Conservation (phyloP, 331 rosid genomes). For the Quercus phellos region DNA sequence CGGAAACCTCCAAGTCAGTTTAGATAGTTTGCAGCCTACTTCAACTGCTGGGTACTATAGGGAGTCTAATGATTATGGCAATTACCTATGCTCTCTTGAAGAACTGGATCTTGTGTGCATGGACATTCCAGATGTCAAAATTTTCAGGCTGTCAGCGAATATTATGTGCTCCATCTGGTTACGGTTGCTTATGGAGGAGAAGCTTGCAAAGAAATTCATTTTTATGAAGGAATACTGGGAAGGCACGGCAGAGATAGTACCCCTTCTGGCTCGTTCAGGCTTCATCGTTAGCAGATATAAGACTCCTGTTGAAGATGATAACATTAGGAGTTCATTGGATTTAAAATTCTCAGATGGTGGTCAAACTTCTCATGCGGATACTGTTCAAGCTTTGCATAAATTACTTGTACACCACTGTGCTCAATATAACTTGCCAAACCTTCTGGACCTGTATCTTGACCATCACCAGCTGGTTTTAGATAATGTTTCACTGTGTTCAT, state of each 20-base stretch:
- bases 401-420: slow-evolving; percentile 67
- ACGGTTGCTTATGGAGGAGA: slow-evolving; percentile 70
- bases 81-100: slow-evolving; percentile 64
- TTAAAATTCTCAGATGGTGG: slow-evolving; percentile 21
- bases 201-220: slow-evolving; percentile 66
- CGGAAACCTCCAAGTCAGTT: slow-evolving; percentile 80
- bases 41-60: slow-evolving; percentile 45
- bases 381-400: slow-evolving; percentile 65
- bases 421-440: slow-evolving; percentile 66
- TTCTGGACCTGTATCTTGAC: slow-evolving; percentile 90
- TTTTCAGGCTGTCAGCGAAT: slow-evolving; percentile 53
- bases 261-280: slow-evolving; percentile 80
- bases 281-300: slow-evolving; percentile 41
- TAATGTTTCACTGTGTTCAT: slow-evolving; percentile 51
- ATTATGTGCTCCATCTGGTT: slow-evolving; percentile 64
- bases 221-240: slow-evolving; percentile 90
- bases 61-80: slow-evolving; percentile 55
- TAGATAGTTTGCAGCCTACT: slow-evolving; percentile 62
- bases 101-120: slow-evolving; percentile 73
- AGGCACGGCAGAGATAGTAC: slow-evolving; percentile 64
- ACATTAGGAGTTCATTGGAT: slow-evolving; percentile 36
- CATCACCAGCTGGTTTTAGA: slow-evolving; percentile 55
- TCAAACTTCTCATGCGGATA: slow-evolving; percentile 24
- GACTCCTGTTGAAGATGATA: slow-evolving; percentile 35
- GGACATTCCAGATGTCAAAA: slow-evolving; percentile 63